These are phyloP conservation scores for Kwoniella dendrophila DNA, from an alignment of 768 basidiomycete genomes.

Conservation along the genomic window DNA sequence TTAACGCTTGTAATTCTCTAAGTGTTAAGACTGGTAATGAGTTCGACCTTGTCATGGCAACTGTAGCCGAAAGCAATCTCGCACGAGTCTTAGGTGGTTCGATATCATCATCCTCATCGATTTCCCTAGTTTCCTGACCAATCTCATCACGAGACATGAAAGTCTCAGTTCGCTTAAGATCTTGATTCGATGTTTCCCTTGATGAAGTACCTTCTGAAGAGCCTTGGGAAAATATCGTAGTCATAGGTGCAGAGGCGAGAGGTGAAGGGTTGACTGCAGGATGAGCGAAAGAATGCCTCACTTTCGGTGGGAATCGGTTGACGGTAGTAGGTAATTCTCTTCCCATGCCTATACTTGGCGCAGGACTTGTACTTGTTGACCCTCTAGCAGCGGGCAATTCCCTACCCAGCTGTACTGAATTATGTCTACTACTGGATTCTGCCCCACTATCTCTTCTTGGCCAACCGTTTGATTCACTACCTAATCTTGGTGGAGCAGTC, in stretches of 20 bases:
- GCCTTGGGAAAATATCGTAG: slow-evolving; percentile 31
- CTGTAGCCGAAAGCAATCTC: slow-evolving; percentile 19
- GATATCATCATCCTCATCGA: not conserved
- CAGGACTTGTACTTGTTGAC: not conserved
- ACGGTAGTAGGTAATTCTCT: slow-evolving; percentile 1
- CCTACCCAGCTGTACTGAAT: not conserved
- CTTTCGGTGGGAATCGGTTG: slow-evolving; percentile 17
- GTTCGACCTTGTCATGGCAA: slow-evolving; percentile 49
- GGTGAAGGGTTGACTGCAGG: slow-evolving; percentile 28
- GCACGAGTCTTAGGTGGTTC: slow-evolving; percentile 4
- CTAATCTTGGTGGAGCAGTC: slow-evolving; percentile 20
- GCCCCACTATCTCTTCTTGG: slow-evolving; percentile 16
- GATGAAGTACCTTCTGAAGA: slow-evolving; percentile 19
- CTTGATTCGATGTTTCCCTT: slow-evolving; percentile 16
- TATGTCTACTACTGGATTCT: not conserved
- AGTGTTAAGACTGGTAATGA: slow-evolving; percentile 48
- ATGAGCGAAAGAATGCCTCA: slow-evolving; percentile 24
- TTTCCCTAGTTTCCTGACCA: not conserved
- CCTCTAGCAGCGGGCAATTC: not conserved
- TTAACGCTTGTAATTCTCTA: slow-evolving; percentile 43
- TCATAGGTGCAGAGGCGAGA: slow-evolving; percentile 36
- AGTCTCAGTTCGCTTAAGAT: slow-evolving; percentile 5
- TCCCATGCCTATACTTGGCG: slow-evolving; percentile 3
- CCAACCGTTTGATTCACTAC: slow-evolving; percentile 16
- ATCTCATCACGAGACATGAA: slow-evolving; percentile 17